These are phyloP conservation scores for Corymbia calophylla DNA, from an alignment of 441 rosid genomes.

Conservation along the genomic window DNA sequence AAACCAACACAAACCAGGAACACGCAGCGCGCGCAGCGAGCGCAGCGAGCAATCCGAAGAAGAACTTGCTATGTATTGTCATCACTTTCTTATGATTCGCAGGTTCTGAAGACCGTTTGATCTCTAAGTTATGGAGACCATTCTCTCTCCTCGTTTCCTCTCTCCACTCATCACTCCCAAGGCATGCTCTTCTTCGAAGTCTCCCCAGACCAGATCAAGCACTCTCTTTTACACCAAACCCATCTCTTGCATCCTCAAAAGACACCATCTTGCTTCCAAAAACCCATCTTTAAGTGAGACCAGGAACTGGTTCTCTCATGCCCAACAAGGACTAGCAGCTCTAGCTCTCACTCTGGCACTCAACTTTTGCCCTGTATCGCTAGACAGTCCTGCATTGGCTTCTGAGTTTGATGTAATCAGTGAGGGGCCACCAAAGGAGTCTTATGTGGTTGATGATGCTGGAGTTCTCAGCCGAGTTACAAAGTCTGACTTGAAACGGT, in stretches of 20 bases:
- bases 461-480: slow-evolving; percentile 87
- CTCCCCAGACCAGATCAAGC: slow-evolving; percentile 22
- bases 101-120: slow-evolving; percentile 5
- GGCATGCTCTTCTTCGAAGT: not conserved
- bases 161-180: slow-evolving; percentile 26
- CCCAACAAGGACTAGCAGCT: slow-evolving; percentile 76
- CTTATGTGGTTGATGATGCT: slow-evolving; percentile 85
- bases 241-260: slow-evolving; percentile 30
- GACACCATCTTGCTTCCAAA: slow-evolving; percentile 16
- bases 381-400: slow-evolving; percentile 52
- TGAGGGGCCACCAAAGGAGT: slow-evolving; percentile 82
- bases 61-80: not conserved
- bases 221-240: slow-evolving; percentile 27
- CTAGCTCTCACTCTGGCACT: slow-evolving; percentile 71
- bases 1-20: not conserved
- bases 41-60: not conserved
- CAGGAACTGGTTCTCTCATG: slow-evolving; percentile 46
- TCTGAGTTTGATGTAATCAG: slow-evolving; percentile 83
- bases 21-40: not conserved
- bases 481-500: slow-evolving; percentile 62
- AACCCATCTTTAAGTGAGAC: slow-evolving; percentile 23
- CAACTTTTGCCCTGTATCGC: slow-evolving; percentile 53
- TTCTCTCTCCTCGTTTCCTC: slow-evolving; percentile 53
- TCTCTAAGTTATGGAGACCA: slow-evolving; percentile 53
- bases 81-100: not conserved